Evolutionary conservation across 768 basidiomycete species (phyloP), one percentile per base, ranked within the genome.

Genomic region (Termitomyces sp.): DNA sequence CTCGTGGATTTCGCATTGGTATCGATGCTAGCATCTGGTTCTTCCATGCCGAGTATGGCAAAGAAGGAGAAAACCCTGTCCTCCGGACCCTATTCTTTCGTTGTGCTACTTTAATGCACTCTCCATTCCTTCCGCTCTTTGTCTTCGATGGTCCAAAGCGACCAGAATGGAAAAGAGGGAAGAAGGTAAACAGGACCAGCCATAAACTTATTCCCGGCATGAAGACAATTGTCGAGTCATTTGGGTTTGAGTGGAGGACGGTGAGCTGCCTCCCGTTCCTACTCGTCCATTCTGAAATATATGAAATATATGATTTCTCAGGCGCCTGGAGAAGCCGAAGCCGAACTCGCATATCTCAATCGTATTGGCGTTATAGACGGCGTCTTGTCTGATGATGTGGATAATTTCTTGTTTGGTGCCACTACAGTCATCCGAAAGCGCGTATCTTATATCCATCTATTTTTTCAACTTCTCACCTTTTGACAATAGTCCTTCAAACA

Each of bases 251-350:
- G 66, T 89, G 87, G 85, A 76, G 84, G 63, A 83, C 79, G 69
- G 86, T 84, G 66, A 45, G 82, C 69, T 46, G 11, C 24, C 15
- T 24, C 48, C 41, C 37, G n/a, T 16, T 54, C 2, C 65, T 60
- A 61, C 65, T 16, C 64, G 68, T 39, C 61, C 69, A 45, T 60
- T 69, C n/a, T 65, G 60, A 27, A 61, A 1, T 27, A 27, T 27
- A 27, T 27, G 27, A 27, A 70, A 70, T 62, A 67, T 63, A 18
- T 68, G 65, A 27, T 58, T 63, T 52, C 87, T 15, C n/a, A 57
- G 87, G 95, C 93, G 16, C 95, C 95, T 6, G 94, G 93, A 18
- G 95, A 97, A 72, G 95, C 95, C 0, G 95, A 98, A 70, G 95
- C 95, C 0, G 95, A 96, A 67, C 78, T 98, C 2, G 95, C 95